These are phyloP conservation scores for Canariomyces notabilis DNA, from an alignment of 2,329 filamentous ascomycete species.

Conservation along the genomic window DNA sequence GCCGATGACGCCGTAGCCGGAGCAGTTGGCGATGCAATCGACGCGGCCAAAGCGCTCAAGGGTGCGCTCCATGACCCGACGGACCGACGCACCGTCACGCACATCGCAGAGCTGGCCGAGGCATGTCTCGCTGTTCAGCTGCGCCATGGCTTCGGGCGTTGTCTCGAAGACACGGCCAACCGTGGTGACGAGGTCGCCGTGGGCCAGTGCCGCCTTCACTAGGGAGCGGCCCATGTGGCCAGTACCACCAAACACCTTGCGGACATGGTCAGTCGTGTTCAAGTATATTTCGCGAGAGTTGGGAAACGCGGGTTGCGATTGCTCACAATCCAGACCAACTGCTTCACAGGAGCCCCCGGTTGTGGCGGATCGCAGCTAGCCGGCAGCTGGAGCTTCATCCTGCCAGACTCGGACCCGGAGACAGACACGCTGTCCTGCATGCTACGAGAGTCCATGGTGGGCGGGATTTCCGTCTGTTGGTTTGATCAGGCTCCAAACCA, in stretches of 20 bases:
- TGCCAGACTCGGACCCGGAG: slow-evolving; percentile 21
- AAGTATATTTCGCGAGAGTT: no score
- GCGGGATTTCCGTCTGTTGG: background rate
- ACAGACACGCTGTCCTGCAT: slow-evolving; percentile 21
- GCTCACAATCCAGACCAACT: slow-evolving; percentile 83
- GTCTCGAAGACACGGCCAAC: slow-evolving; percentile 82
- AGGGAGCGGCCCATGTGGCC: slow-evolving; percentile 93
- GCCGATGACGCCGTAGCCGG: slow-evolving; percentile 91
- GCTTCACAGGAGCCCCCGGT: slow-evolving; percentile 62
- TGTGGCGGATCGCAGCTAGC: slow-evolving; percentile 81
- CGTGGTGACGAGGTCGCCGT: slow-evolving; percentile 78
- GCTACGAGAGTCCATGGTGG: slow-evolving; percentile 26
- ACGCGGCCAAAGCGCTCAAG: slow-evolving; percentile 73
- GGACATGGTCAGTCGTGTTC: background rate
- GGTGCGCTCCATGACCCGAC: slow-evolving; percentile 62
- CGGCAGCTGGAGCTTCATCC: slow-evolving; percentile 58
- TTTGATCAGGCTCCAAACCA: background rate
- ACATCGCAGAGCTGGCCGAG: slow-evolving; percentile 87
- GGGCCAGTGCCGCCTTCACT: slow-evolving; percentile 72
- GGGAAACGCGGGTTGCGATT: background rate
- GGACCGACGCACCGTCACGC: slow-evolving; percentile 72
- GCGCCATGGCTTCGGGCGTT: slow-evolving; percentile 64
- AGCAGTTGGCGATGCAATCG: slow-evolving; percentile 89
- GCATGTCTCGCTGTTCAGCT: slow-evolving; percentile 62
- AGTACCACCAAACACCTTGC: slow-evolving; percentile 86